These are phyloP conservation scores for Epichloe sibirici DNA, from an alignment of 2,329 filamentous ascomycete genomes.

Conservation along the genomic window DNA sequence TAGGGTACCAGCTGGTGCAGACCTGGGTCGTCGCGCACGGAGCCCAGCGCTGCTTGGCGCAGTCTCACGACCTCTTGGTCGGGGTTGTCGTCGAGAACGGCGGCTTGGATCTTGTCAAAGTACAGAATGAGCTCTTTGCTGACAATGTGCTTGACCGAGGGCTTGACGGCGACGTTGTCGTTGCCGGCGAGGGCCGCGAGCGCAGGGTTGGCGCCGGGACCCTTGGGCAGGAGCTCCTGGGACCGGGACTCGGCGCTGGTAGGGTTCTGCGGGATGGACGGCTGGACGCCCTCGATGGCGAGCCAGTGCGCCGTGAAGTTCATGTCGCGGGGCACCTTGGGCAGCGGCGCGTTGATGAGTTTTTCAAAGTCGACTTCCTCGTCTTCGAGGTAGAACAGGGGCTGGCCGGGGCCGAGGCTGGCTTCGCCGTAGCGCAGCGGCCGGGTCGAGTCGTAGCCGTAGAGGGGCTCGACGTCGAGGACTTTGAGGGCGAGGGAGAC, in stretches of 20 bases:
- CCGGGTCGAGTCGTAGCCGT: conserved; percentile 88
- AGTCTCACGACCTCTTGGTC: conserved; percentile 63
- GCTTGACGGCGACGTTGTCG: conserved; percentile 74
- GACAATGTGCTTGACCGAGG: conserved; percentile 87
- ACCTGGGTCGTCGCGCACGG: conserved; percentile 77
- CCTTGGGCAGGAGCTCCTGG: conserved; percentile 81
- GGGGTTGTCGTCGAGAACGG: conserved; percentile 76
- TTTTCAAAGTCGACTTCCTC: conserved; percentile 99
- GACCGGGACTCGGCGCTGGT: conserved; percentile 72
- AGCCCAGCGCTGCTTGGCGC: conserved; percentile 73
- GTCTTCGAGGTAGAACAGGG: conserved; percentile 93
- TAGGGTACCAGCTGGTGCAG: conserved; percentile 94
- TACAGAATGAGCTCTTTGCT: conserved; percentile 94
- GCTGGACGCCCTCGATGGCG: conserved; percentile 92
- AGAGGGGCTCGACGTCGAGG: conserved; percentile 86
- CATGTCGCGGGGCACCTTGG: conserved; percentile 87
- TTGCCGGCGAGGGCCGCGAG: conserved; percentile 71
- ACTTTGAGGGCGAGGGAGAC: conserved; percentile 74
- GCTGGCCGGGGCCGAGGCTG: conserved; percentile 83
- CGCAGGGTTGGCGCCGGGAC: conserved; percentile 74
- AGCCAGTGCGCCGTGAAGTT: conserved; percentile 91
- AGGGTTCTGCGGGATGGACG: conserved; percentile 91
- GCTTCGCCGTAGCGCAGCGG: conserved; percentile 88
- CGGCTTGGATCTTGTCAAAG: conserved; percentile 88
- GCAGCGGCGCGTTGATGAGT: conserved; percentile 88